Base-by-base conservation (phyloP, 1,139 yeast species). In the Protomyces inouyei region DNA sequence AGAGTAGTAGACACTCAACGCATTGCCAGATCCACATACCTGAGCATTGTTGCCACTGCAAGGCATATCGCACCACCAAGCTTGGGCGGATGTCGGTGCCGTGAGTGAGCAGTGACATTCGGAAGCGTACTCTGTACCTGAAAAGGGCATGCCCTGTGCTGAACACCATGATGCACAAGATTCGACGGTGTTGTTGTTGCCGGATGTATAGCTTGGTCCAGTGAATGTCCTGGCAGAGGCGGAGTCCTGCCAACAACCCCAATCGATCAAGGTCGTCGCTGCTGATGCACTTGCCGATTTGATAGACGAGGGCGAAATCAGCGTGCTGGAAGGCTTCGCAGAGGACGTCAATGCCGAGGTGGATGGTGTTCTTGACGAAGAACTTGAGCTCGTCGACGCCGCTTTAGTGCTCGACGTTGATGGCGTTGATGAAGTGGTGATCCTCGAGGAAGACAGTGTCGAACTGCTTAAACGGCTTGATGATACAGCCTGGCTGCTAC, bases 51-150 rank as follows among this genome's bases (percentile, higher is more conserved):
- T 43, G 8, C 64, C 64, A 8, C 48, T 32, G 37, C 64, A 60
- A n/a, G 64, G 59, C 64, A 60, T 60, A 35, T 54, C 46, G 51
- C 64, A 60, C 63, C 63, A 59, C 52, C 53, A 52, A 16, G 63
- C 63, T 10, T 55, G 52, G 2, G 55, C 48, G 14, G 64, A 43
- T 9, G 59, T 48, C 6, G 59, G 59, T 23, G 51, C 54, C 16
- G 64, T 53, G 21, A 38, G 53, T n/a, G 59, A 54, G 45, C 64
- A 60, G 23, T 60, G 54, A 37, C 64, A 60, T 37, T 60, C 64
- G 6, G 43, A 35, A 46, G 59, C 64, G 51, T 60, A 60, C 55
- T 60, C 64, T 14, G 59, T 55, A 4, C 64, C 64, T 9, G 64
- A 60, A 28, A 51, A 46, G 9, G 64, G 54, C 59, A 54, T 54